Percentiles rank a stretch among this genome's conserved stretches.
phyloP scores from a whole-genome alignment of 1,284 basidiomycete genomes.

The Naganishia sp. region DNA sequence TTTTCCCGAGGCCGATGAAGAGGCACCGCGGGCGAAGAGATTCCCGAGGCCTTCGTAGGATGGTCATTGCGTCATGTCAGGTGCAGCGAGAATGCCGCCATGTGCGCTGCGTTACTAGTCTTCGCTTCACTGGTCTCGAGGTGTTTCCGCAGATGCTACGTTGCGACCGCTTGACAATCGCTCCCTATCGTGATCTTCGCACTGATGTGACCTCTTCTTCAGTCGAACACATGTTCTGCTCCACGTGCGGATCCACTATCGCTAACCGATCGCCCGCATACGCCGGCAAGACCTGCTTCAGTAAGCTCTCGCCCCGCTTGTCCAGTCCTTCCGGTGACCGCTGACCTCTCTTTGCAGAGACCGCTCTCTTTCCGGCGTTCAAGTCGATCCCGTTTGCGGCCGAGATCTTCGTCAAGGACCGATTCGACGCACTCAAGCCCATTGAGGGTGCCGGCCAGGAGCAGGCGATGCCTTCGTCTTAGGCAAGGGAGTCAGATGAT shows the following conservation, averaged over 20 bases:
- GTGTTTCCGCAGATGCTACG: too few species aligned
- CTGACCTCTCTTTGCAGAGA: slow-evolving; percentile 31
- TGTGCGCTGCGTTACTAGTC: too few species aligned
- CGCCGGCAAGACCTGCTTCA: slow-evolving; percentile 39
- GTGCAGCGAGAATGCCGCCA: too few species aligned
- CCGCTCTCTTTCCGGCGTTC: slow-evolving; percentile 37
- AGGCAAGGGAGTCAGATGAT: neutral
- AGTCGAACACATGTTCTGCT: slow-evolving; percentile 40
- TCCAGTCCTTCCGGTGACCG: neutral
- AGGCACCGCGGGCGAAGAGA: too few species aligned
- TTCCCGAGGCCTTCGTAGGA: too few species aligned
- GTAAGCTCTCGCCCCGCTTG: slow-evolving; percentile 28
- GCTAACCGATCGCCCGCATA: slow-evolving; percentile 38
- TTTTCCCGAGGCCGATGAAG: too few species aligned
- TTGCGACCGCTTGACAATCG: too few species aligned
- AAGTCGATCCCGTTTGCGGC: slow-evolving; percentile 36
- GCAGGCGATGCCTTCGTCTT: slow-evolving; percentile 34
- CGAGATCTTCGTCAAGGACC: slow-evolving; percentile 41
- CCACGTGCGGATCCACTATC: slow-evolving; percentile 38
- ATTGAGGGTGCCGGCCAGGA: slow-evolving; percentile 36
- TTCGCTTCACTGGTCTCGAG: too few species aligned
- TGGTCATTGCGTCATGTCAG: too few species aligned
- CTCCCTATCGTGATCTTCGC: neutral
- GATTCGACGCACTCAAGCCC: slow-evolving; percentile 36
- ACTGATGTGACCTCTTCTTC: neutral